These are phyloP conservation scores for Suillus hirtellus DNA, from an alignment of 768 basidiomycete species.

Conservation along the genomic window DNA sequence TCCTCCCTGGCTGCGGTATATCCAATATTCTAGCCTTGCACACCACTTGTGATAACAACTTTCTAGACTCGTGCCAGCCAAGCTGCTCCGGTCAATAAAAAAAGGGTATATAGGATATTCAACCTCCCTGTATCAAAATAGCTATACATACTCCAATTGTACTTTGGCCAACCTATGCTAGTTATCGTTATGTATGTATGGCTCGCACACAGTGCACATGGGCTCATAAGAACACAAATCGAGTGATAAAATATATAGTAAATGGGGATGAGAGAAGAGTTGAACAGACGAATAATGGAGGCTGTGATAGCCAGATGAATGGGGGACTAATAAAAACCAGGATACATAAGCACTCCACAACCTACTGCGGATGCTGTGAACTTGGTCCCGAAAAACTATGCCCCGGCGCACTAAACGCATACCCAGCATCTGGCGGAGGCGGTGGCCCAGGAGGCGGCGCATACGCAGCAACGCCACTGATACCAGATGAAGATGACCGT, in stretches of 20 bases:
- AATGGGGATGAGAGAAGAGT: not conserved
- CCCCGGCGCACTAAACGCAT: slow-evolving; percentile 26
- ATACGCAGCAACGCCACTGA: not conserved
- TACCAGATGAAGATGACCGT: not conserved
- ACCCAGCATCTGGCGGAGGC: slow-evolving; percentile 19
- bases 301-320: not conserved
- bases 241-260: not conserved
- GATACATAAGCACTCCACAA: not conserved
- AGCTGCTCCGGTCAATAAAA: too few species aligned
- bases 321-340: not conserved
- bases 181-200: not conserved
- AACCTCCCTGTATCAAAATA: not conserved
- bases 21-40: too few species aligned
- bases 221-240: slow-evolving; percentile 1
- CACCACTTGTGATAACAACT: too few species aligned
- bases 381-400: slow-evolving; percentile 22
- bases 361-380: slow-evolving; percentile 7
- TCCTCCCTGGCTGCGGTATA: too few species aligned
- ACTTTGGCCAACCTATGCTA: not conserved
- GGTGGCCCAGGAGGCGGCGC: slow-evolving; percentile 12
- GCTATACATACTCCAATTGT: not conserved
- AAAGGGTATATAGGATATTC: not conserved
- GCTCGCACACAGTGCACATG: not conserved
- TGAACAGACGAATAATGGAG: not conserved
- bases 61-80: too few species aligned